phyloP scores from a whole-genome alignment of 1,284 basidiomycete genomes.

The Ustilago loliicola region DNA sequence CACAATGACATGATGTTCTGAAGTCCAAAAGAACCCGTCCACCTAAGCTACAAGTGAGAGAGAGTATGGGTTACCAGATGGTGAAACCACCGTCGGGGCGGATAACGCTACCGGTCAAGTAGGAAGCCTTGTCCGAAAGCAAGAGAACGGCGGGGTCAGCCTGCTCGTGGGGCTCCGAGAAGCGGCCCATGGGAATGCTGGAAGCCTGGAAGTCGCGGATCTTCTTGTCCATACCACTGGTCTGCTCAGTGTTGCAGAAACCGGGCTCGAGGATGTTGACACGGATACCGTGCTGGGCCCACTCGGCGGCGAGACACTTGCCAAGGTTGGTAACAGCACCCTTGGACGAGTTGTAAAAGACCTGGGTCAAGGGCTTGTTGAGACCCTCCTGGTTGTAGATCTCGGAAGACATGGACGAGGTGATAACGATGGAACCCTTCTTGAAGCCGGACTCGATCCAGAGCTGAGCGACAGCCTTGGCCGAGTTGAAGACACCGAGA shows the following conservation, averaged over 20 bases:
- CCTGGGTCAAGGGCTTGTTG: slow-evolving; percentile 67
- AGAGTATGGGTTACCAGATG: slow-evolving; percentile 56
- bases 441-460: slow-evolving; percentile 69
- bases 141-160: slow-evolving; percentile 66
- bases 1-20: slow-evolving; percentile 3
- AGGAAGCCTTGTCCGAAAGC: slow-evolving; percentile 66
- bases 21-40: slow-evolving; percentile 5
- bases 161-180: slow-evolving; percentile 70
- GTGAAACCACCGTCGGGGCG: slow-evolving; percentile 69
- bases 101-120: slow-evolving; percentile 63
- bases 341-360: slow-evolving; percentile 70
- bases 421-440: slow-evolving; percentile 70
- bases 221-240: slow-evolving; percentile 67
- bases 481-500: slow-evolving; percentile 70
- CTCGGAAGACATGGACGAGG: slow-evolving; percentile 69
- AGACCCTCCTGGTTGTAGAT: slow-evolving; percentile 70
- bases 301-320: slow-evolving; percentile 70
- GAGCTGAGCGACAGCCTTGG: slow-evolving; percentile 68
- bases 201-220: slow-evolving; percentile 69
- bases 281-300: slow-evolving; percentile 68
- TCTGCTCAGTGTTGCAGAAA: slow-evolving; percentile 71
- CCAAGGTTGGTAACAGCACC: slow-evolving; percentile 70
- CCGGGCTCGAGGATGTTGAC: slow-evolving; percentile 70
- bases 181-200: slow-evolving; percentile 67
- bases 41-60: slow-evolving; percentile 1